Evolutionary conservation across 192 early-diverging fungal genomes (phyloP).

Genomic region (Endogone sp.): DNA sequence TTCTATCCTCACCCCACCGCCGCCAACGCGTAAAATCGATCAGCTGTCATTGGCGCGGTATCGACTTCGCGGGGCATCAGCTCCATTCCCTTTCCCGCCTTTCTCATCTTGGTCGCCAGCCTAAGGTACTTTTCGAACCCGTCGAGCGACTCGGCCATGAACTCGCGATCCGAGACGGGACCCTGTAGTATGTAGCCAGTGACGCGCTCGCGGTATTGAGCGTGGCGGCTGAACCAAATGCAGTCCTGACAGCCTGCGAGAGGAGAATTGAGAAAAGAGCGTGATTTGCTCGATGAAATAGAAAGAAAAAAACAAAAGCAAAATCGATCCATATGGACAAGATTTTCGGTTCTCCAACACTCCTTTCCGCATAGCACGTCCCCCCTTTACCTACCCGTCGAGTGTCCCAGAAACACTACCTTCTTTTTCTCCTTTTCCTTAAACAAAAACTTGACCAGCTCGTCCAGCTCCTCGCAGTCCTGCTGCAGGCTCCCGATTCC

Average conservation of each 20-base stretch:
- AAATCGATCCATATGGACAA: no score
- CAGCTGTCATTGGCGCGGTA: conserved; percentile 30
- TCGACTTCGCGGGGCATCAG: conserved; percentile 32
- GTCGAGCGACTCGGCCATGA: conserved; percentile 15
- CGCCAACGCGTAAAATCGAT: conserved; percentile 30
- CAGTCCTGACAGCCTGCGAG: conserved; percentile 27
- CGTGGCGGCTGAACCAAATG: conserved; percentile 24
- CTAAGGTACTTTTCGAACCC: conserved; percentile 21
- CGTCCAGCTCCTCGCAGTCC: conserved; percentile 33
- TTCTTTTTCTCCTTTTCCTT: conserved; percentile 21
- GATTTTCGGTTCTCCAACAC: no score
- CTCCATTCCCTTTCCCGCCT: conserved; percentile 28
- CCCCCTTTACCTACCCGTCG: conserved; percentile 21
- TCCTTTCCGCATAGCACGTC: background rate
- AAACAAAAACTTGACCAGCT: conserved; percentile 20
- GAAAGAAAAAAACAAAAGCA: no score
- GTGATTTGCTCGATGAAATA: no score
- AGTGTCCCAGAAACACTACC: conserved; percentile 39
- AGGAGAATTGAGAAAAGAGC: background rate
- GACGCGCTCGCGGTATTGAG: conserved; percentile 12
- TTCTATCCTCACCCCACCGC: conserved; percentile 26
- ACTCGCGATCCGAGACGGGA: conserved; percentile 40
- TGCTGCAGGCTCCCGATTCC: conserved; percentile 27
- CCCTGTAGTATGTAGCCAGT: conserved; percentile 35
- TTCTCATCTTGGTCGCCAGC: conserved; percentile 26